Evolutionary conservation across 805 yeast genomes (phyloP), one percentile per base, ranked within the genome.

Genomic region (Candida tammaniensis): DNA sequence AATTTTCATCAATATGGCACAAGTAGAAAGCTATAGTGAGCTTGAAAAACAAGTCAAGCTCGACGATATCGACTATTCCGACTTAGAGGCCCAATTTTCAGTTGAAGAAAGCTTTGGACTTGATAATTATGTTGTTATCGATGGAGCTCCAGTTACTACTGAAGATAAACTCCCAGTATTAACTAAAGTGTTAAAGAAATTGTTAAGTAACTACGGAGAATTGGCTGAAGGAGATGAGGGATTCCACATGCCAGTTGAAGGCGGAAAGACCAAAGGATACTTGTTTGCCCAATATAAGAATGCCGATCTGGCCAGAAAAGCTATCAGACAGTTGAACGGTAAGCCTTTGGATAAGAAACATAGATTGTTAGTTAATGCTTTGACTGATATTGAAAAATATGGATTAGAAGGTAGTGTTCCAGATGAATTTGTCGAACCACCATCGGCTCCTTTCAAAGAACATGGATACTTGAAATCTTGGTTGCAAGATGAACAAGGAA

Each of bases 91-190:
- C 38, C 70, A 86, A 61, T 87, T 74, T 59, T 61, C 75, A 16
- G 79, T 83, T 31, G 52, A 57, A 33, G 74, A 76, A 37, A 78
- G 76, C 33, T 64, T 72, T 38, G 76, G 79, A 32, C 71, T 85
- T 38, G 95, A 86, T 52, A 76, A 76, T 52, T 88, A 78, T 54
- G 78, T 91, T 38, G 85, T 91, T 19, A 83, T 87, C 33, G 97
- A 88, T 57, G 98, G 98, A 30, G 89, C 95, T 8, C 99, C 99
- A 47, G 71, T 87, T 42, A 95, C 95, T 17, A 96, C 97, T 39
- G 95, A 82, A 56, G 59, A 86, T 34, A 93, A 93, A 64, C 85
- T 80, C 33, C 85, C 87, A 36, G 78, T 85, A 39, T 74, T 93
- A 55, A 75, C 80, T 48, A 89, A 86, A 60, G 97, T 94, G 28